Base-by-base conservation (phyloP, 1,284 basidiomycete genomes). In the Cryptococcus sp. region DNA sequence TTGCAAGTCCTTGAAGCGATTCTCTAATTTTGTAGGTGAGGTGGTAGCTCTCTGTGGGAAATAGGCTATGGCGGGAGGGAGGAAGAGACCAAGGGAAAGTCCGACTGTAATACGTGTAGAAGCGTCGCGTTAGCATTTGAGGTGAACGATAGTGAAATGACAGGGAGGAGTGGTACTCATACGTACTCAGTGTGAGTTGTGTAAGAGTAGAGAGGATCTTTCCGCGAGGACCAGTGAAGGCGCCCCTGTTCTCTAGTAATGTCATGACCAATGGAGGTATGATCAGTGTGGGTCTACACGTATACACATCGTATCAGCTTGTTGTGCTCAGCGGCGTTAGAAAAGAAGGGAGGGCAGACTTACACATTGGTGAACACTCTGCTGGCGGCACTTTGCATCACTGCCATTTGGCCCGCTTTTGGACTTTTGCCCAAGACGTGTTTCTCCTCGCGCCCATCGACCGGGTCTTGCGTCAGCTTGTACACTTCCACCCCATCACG, bases 61-160 rank as follows among this genome's bases (percentile, higher is more conserved):
- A 60, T 80, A 79, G 13, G 82, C 82, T 62, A 83, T 82, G n/a
- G 82, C 81, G 7, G 81, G 82, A 0, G 82, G 82, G 0, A 83
- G 72, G 76, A 82, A 83, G 50, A 81, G 64, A 49, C 81, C 79
- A 16, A 83, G 75, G 2, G 78, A 80, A 1, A 79, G 64, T 5
- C 82, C 82, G 68, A 83, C 79, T 66, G 55, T 25, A 25, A 48
- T 40, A 44, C 13, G 41, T 13, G 29, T 34, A 2, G 8, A 10
- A 34, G 29, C 2, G 8, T 5, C 2, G 13, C 29, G 29, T 34
- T 34, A 34, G 29, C 8, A 5, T 34, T 34, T 13, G 13, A 5
- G 26, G 26, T 13, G 29, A 16, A n/a, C 41, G 15, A 4, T 19
- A n/a, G n/a, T 44, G 15, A 8, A 40, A 53, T 43, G 23, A 19